Conservation (phyloP, 768 basidiomycete genomes). For the Strobilomyces confusus region DNA sequence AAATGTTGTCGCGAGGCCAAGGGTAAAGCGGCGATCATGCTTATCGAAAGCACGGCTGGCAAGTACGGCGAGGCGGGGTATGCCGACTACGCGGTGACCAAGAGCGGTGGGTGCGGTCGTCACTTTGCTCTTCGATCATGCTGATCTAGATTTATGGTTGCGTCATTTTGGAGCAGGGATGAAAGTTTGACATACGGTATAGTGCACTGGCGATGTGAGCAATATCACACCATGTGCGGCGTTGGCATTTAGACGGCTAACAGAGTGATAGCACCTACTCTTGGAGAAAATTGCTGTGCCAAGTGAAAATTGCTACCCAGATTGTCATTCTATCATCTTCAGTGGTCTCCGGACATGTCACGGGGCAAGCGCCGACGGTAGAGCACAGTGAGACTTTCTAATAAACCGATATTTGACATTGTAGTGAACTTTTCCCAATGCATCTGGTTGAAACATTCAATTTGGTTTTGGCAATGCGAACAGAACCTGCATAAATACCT, state of each 20-base stretch:
- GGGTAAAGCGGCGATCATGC: not conserved
- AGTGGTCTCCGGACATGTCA: slow-evolving; percentile 61
- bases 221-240: not conserved
- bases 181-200: slow-evolving; percentile 46
- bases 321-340: slow-evolving; percentile 56
- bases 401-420: slow-evolving; percentile 31
- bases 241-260: not conserved
- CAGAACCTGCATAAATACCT: no score
- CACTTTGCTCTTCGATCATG: not conserved
- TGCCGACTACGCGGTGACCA: no score
- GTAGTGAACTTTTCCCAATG: not conserved
- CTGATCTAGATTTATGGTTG: not conserved
- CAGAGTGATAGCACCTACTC: slow-evolving; percentile 46
- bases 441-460: not conserved
- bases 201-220: slow-evolving; percentile 63
- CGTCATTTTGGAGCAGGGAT: not conserved
- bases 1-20: not conserved
- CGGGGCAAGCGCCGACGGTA: slow-evolving; percentile 44
- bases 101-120: not conserved
- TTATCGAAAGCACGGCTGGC: not conserved
- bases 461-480: no score
- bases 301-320: slow-evolving; percentile 59
- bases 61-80: not conserved
- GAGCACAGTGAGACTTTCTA: slow-evolving; percentile 60
- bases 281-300: slow-evolving; percentile 65